Conservation (phyloP, 2,329 filamentous ascomycete species). For the Aspergillus niger region DNA sequence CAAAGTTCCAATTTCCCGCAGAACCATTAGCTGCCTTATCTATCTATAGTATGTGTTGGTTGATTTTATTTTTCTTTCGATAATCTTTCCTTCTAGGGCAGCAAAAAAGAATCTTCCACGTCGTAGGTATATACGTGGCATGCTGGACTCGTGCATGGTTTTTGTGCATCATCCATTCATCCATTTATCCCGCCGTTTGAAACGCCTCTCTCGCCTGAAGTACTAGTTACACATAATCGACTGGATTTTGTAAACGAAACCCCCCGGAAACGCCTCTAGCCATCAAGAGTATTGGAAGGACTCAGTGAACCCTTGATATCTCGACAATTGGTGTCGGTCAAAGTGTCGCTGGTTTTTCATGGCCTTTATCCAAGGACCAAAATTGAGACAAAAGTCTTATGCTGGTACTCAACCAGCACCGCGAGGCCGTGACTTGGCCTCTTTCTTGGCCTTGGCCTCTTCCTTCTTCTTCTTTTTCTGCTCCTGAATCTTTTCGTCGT, state of each 20-base stretch:
- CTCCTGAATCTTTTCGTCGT: slow-evolving; percentile 86
- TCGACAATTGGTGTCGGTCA: neutral
- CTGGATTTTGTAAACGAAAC: neutral
- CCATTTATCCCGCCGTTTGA: neutral
- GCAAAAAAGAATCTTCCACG: neutral
- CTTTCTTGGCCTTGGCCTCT: slow-evolving; percentile 93
- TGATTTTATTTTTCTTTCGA: neutral
- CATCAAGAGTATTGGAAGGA: neutral
- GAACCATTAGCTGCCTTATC: neutral
- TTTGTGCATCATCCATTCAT: no score
- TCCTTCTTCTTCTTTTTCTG: slow-evolving; percentile 95
- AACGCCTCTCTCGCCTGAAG: slow-evolving; percentile 5
- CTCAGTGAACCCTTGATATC: neutral
- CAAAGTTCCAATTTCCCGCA: neutral
- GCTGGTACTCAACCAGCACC: slow-evolving; percentile 48
- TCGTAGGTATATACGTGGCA: neutral
- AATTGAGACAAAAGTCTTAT: neutral
- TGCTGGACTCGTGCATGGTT: neutral
- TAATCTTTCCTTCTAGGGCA: neutral
- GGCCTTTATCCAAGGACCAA: neutral
- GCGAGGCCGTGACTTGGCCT: slow-evolving; percentile 82
- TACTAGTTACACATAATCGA: no score
- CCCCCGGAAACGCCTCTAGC: neutral
- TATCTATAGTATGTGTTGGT: neutral
- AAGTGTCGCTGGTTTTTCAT: neutral